Evolutionary conservation across 305 asterid species (phyloP), one percentile per base, ranked within the genome.

Genomic region (Nicotiana rustica): DNA sequence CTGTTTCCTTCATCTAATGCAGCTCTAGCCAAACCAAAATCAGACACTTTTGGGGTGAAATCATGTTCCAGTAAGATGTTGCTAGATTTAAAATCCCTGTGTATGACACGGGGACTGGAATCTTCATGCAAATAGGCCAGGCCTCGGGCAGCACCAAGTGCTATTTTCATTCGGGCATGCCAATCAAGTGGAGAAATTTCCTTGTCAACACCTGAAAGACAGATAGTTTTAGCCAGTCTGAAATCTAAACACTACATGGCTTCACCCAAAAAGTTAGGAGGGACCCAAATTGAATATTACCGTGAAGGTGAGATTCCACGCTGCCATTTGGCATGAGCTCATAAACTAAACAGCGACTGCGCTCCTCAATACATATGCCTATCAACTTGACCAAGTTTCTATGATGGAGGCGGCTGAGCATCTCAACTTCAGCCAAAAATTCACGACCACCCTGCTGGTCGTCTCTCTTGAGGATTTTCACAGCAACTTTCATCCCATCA

Each of bases 91-190:
- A 96, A 96, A 88, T 95, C 99, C 85, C 98, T 87, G 88, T 96
- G 98, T 82, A 95, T 96, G 87, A 96, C 98, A 36, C 94, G 96
- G 0, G 99, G 99, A 85, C 92, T 92, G 38, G 99, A 96, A 85
- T 96, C 99, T 88, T 96, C 99, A n/a, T 96, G 99, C 87, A 96
- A 88, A 88, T 96, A 96, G 60, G 98, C 96, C 76, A 96, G 90
- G 85, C 93, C 99, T 68, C 99, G 92, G 86, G 98, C 99, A 71
- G 99, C 93, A 77, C 98, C 99, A 56, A 96, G 96, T 33, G 99
- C 99, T 86, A 96, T 95, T 90, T 92, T 97, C 78, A 97, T 82
- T 67, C 99, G 92, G 49, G 96, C 92, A 87, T 88, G 82, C 99
- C 99, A 95, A 80, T 92, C 93, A 56, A 97, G 97, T 31, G 99